phyloP scores from a whole-genome alignment of 371 early-diverging fungal genomes.

The Smittium culicis region DNA sequence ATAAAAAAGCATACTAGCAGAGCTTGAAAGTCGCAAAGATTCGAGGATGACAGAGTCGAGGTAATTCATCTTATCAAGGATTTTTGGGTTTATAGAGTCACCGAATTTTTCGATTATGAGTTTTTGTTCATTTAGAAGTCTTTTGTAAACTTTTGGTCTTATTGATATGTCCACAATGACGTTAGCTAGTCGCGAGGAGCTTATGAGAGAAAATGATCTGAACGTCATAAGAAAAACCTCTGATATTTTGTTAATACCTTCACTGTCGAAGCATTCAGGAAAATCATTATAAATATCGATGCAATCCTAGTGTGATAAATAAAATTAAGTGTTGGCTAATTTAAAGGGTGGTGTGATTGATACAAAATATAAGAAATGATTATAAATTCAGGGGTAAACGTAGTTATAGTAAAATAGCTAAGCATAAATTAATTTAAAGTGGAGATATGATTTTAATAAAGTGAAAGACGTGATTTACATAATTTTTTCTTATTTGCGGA shows the following conservation, averaged over 20 bases:
- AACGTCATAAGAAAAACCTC: not conserved
- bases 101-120: not conserved
- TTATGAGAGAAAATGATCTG: not conserved
- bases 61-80: not conserved
- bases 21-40: not conserved
- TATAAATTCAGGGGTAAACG: too few species aligned
- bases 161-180: not conserved
- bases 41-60: not conserved
- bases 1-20: not conserved
- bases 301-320: too few species aligned
- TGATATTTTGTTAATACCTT: not conserved
- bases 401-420: too few species aligned
- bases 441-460: not conserved
- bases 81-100: not conserved
- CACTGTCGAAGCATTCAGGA: not conserved
- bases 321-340: too few species aligned
- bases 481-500: too few species aligned
- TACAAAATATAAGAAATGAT: too few species aligned
- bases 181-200: not conserved
- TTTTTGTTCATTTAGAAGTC: not conserved
- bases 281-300: not conserved
- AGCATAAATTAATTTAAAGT: not conserved
- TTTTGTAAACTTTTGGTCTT: not conserved
- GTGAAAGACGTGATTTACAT: too few species aligned
- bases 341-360: too few species aligned